Evolutionary conservation across 345 rosid species (phyloP), one percentile per base, ranked within the genome.

Genomic region (Bruguiera parviflora): DNA sequence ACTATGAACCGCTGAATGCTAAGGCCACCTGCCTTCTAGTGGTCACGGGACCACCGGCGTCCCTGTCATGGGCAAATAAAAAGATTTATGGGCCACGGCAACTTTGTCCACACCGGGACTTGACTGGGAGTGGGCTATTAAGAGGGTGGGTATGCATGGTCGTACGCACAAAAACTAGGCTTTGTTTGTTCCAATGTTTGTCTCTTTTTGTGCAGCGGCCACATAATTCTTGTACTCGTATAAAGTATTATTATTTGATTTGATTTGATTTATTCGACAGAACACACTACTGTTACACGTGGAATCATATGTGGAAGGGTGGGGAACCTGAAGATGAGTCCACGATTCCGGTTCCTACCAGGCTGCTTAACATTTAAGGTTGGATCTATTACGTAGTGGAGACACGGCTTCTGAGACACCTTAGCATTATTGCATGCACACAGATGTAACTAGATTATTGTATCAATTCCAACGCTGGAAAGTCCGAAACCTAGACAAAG

Each of bases 171-270:
- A 27, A 51, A 53, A 63, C 63, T 9, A 6, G 39, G 52, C 66
- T 24, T 53, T 28, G 31, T 35, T 65, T 65, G 21, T 33, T 21
- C 31, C 58, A 51, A 66, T 53, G 19, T 19, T 58, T 73, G 76
- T 77, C 78, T 51, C 32, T 65, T 66, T 59, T 63, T 25, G 18
- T 31, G 58, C 58, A 69, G 68, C 82, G 69, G 75, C 79, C 69
- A 66, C 31, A 10, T 59, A n/a, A 55, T 10, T 9, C 27, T 56
- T 2, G 49, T 43, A 8, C 59, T 24, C 29, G n/a, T n/a, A 0
- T 10, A 8, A 13, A 8, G 47, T 63, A 32, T 52, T 55, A 1
- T 20, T 35, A 5, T 24, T 67, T 4, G 13, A 33, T 5, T 7
- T 9, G 8, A 57, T 24, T n/a, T 22, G 18, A n/a, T 53, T 69